Evolutionary conservation across 495 filamentous ascomycete species (phyloP).

Genomic region (Penicillium roqueforti): DNA sequence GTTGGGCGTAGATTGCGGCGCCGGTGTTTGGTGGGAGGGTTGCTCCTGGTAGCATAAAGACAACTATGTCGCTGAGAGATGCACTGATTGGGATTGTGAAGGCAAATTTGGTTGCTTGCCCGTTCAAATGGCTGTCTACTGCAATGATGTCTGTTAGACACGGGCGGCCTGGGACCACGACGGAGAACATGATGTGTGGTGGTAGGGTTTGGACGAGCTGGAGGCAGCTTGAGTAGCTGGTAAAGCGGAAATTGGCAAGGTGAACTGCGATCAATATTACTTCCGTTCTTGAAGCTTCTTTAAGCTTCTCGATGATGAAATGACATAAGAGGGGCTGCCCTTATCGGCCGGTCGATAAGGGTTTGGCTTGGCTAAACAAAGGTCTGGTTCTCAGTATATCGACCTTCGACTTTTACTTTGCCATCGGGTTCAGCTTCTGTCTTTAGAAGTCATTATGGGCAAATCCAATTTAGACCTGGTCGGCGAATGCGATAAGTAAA

Average conservation of each 20-base stretch:
- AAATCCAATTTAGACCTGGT: conserved; percentile 54
- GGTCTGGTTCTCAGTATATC: neutral
- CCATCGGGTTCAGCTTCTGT: neutral
- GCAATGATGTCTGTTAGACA: conserved; percentile 59
- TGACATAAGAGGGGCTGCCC: conserved; percentile 30
- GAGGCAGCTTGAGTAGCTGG: neutral
- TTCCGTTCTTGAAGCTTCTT: neutral
- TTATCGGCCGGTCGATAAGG: conserved; percentile 30
- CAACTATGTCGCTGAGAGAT: conserved; percentile 71
- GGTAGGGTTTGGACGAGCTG: neutral
- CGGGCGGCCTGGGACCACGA: conserved; percentile 53
- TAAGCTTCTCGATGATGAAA: conserved; percentile 13
- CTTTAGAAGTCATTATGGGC: conserved; percentile 24
- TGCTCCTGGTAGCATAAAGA: conserved; percentile 83
- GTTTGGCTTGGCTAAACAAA: conserved; percentile 12
- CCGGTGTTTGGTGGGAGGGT: conserved; percentile 69
- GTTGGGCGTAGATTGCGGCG: conserved; percentile 82
- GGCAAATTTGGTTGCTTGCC: conserved; percentile 61
- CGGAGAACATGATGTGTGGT: conserved; percentile 48
- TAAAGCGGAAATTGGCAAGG: neutral
- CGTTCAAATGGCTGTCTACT: conserved; percentile 44
- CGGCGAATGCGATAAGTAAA: conserved; percentile 59
- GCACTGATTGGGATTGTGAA: conserved; percentile 57
- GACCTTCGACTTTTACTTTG: neutral
- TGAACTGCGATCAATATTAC: neutral